Percentiles rank a stretch among this genome's conserved stretches.
Conservation (phyloP, 1,284 basidiomycete species). For the Ceratobasidium sp. region DNA sequence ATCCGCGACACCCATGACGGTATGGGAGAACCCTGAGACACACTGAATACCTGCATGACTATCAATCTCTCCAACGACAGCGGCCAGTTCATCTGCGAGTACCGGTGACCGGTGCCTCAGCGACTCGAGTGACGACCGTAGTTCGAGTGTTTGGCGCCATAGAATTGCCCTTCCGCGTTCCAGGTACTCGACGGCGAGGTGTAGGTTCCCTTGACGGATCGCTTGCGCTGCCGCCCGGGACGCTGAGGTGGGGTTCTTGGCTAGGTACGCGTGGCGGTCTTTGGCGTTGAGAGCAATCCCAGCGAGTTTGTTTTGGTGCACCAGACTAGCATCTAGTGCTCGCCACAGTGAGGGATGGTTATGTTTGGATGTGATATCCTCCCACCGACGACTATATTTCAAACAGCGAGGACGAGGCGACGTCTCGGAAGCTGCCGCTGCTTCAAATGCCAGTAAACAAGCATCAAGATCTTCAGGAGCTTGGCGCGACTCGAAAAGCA, state of each 20-base stretch:
- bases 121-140: constrained; percentile 15
- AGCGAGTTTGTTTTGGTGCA: constrained; percentile 4
- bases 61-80: constrained; percentile 21
- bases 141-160: constrained; percentile 27
- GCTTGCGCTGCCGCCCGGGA: constrained; percentile 30
- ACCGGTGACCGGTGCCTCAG: constrained; percentile 1
- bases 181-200: constrained; percentile 33
- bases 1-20: not conserved
- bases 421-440: not conserved
- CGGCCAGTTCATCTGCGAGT: constrained; percentile 14
- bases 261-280: constrained; percentile 16
- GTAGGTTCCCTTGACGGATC: constrained; percentile 15
- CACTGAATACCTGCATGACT: not conserved
- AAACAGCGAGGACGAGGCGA: constrained; percentile 12
- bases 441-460: constrained; percentile 5
- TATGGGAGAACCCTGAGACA: not conserved
- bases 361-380: constrained; percentile 13
- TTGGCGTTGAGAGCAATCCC: constrained; percentile 5
- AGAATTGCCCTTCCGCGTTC: constrained; percentile 35
- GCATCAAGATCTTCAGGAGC: not conserved
- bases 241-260: constrained; percentile 18
- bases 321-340: not conserved
- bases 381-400: constrained; percentile 11
- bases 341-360: constrained; percentile 8
- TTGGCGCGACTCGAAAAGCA: constrained; percentile 4